Evolutionary conservation across 2,329 filamentous ascomycete species (phyloP), one percentile per base, ranked within the genome.

Genomic region (Sarocladium kiliense): DNA sequence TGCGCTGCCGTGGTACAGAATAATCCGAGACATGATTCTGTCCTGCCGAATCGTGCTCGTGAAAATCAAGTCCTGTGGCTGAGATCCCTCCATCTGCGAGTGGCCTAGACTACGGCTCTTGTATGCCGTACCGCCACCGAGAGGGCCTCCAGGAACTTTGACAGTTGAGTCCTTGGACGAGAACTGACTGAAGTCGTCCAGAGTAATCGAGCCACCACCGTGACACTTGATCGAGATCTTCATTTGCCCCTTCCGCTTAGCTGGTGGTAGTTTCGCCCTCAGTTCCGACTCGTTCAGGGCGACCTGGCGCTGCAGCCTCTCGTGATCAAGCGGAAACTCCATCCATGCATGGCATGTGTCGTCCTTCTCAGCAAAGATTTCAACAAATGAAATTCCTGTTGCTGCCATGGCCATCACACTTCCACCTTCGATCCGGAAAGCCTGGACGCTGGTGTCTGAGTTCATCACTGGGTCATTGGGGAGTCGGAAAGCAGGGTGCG

Each of bases 401-500:
- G 86, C 78, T 2, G 93, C 89, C 39, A 88, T 91, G 18, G 92
- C 79, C 41, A 94, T 74, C 14, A 94, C 81, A 55, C 85, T 87
- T 11, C 86, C 85, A 58, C 85, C 85, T 27, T 96, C 92, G 1
- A 93, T 84, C 0, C 88, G 85, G 85, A 90, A 97, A 1, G 89
- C 89, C 64, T 96, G 90, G 1, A 97, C 81, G 60, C 89, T 91
- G 34, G 82, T 81, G 62, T 97, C 92, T 1, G 78, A 71, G 59
- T 77, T 80, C 37, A 81, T 68, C 16, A 80, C 73, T n/a, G 80
- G 73, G 63, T 97, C 94, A 55, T 84, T 87, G 0, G 92, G 90
- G 54, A 96, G 80, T 55, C 86, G 81, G 76, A 99, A 97, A 68
- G 89, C 91, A 3, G 92, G 91, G 66, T 99, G 94, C 61, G 86